Evolutionary conservation across 768 basidiomycete species (phyloP).

Genomic region (Termitomyces sp.): DNA sequence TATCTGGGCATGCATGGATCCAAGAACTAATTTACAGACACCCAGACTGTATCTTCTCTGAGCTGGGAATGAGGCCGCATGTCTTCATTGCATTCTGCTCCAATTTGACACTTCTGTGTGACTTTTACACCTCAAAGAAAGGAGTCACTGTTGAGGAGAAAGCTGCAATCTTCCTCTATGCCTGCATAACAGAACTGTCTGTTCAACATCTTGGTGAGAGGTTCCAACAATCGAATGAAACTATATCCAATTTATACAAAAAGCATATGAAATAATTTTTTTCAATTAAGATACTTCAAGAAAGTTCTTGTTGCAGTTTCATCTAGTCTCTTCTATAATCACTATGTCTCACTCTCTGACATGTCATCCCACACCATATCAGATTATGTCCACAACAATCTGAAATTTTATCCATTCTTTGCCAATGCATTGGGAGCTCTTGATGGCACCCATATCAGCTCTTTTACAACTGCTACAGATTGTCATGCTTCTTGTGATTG

Average conservation of each 20-base stretch:
- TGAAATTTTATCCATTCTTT: slow-evolving; percentile 24
- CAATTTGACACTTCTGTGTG: background rate
- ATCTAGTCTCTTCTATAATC: slow-evolving; percentile 14
- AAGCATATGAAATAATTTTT: too few relatives aligned
- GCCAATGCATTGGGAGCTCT: slow-evolving; percentile 19
- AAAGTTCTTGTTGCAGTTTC: too few relatives aligned
- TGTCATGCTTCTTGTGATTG: slow-evolving; percentile 3
- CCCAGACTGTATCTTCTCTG: slow-evolving; percentile 2
- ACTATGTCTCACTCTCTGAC: slow-evolving; percentile 11
- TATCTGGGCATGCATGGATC: slow-evolving; percentile 3
- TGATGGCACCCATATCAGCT: slow-evolving; percentile 16
- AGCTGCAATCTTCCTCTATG: too few relatives aligned
- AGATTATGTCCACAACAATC: slow-evolving; percentile 13
- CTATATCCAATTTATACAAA: too few relatives aligned
- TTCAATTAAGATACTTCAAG: too few relatives aligned
- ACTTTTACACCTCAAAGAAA: background rate
- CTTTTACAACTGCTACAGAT: slow-evolving; percentile 3
- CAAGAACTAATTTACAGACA: background rate
- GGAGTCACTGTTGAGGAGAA: background rate
- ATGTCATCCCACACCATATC: background rate
- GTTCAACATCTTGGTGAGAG: too few relatives aligned
- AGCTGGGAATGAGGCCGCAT: background rate
- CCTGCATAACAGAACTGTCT: too few relatives aligned
- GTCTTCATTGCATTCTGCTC: slow-evolving; percentile 1
- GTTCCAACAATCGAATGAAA: too few relatives aligned